A percentile compares a stretch with the other conserved stretches of the same genome.
phyloP scores from a whole-genome alignment of 2,329 filamentous ascomycete species.

The Cercospora sp. region DNA sequence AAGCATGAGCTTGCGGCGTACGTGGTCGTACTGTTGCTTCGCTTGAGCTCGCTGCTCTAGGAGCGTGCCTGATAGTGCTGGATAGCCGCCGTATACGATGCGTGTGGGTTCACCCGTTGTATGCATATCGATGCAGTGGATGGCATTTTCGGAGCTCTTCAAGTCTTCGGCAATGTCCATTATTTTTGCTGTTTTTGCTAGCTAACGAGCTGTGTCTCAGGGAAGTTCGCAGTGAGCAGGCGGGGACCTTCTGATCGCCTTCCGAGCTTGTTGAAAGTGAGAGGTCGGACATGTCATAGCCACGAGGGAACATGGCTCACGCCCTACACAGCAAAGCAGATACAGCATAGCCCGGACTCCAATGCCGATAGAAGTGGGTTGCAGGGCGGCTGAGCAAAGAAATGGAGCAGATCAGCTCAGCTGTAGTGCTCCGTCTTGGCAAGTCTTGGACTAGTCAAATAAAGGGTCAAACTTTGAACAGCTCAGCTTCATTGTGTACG shows the following conservation, averaged over 20 bases:
- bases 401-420: background rate
- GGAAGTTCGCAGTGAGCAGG: background rate
- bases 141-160: conserved; percentile 4
- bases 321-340: background rate
- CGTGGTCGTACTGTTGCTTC: conserved; percentile 24
- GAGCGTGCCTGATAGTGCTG: conserved; percentile 40
- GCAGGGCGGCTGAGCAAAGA: background rate
- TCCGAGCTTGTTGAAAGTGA: background rate
- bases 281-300: background rate
- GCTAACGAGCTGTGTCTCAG: conserved; percentile 8
- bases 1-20: conserved; percentile 47
- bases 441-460: background rate
- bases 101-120: conserved; percentile 53
- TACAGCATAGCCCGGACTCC: background rate
- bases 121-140: conserved; percentile 39
- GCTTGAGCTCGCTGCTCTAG: conserved; percentile 42
- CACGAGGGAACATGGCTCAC: background rate
- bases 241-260: background rate
- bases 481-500: background rate
- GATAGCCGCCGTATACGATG: conserved; percentile 43
- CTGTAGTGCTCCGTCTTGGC: background rate
- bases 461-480: background rate
- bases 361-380: background rate
- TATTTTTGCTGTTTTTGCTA: background rate
- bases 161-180: conserved; percentile 17